A percentile compares a stretch with the other conserved stretches of the same genome.
phyloP scores from a whole-genome alignment of 2,329 filamentous ascomycete genomes.

The Teratosphaeria pseudoeucalypti region DNA sequence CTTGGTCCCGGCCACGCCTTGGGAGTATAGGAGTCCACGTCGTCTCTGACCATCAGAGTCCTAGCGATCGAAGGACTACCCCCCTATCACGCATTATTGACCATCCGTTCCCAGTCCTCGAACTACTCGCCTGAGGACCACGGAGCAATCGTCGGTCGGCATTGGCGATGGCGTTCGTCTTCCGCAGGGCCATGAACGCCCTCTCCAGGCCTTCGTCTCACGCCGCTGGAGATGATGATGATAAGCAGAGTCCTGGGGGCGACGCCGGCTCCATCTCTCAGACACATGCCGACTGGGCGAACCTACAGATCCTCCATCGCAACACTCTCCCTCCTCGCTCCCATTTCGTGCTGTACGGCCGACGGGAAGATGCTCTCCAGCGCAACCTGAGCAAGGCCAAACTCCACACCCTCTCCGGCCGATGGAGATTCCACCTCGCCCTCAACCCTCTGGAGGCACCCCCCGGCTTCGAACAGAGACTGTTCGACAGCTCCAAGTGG shows the following conservation, averaged over 20 bases:
- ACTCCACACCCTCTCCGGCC: conserved; percentile 24
- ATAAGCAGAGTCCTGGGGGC: neutral
- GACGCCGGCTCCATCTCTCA: neutral
- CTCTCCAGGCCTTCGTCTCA: neutral
- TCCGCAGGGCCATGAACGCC: neutral
- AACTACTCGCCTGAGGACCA: no score
- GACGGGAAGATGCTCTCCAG: conserved; percentile 39
- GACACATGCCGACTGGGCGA: conserved; percentile 48
- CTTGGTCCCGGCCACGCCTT: no score
- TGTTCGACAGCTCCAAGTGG: conserved; percentile 34
- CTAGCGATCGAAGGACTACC: no score
- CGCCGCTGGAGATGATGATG: neutral
- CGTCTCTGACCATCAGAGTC: no score
- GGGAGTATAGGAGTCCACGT: no score
- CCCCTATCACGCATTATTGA: no score
- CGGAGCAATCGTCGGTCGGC: no score
- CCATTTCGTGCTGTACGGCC: conserved; percentile 45
- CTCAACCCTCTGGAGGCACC: conserved; percentile 28
- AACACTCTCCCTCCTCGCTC: conserved; percentile 49
- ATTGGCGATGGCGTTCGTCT: neutral
- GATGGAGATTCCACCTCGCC: conserved; percentile 31
- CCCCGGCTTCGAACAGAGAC: conserved; percentile 22
- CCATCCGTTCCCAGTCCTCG: no score
- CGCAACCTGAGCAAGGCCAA: conserved; percentile 25
- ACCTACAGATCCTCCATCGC: conserved; percentile 48